Conservation (phyloP, 2,329 filamentous ascomycete genomes). For the Phialemonium atrogriseum region DNA sequence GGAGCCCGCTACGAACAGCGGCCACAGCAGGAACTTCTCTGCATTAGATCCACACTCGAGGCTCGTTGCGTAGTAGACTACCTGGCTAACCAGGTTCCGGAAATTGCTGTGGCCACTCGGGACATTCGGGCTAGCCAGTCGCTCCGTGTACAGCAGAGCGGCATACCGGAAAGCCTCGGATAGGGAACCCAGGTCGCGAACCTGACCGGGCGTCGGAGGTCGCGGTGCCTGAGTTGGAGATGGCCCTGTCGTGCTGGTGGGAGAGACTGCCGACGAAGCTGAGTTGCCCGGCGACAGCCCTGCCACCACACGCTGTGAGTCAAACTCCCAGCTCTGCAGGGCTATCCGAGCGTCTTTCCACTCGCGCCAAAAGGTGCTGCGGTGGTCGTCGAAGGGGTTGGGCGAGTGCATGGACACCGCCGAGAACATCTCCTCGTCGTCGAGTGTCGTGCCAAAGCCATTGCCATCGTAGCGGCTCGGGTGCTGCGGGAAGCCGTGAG, state of each 20-base stretch:
- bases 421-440: slow-evolving; percentile 44
- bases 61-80: slow-evolving; percentile 74
- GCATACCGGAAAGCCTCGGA: slow-evolving; percentile 88
- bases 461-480: slow-evolving; percentile 57
- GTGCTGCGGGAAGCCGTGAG: slow-evolving; percentile 22
- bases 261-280: slow-evolving; percentile 4
- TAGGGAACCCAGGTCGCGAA: slow-evolving; percentile 69
- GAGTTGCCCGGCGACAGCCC: slow-evolving; percentile 30
- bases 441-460: slow-evolving; percentile 49
- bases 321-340: slow-evolving; percentile 76
- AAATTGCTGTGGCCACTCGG: slow-evolving; percentile 70
- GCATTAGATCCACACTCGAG: slow-evolving; percentile 64
- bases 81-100: slow-evolving; percentile 73
- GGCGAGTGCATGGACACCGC: slow-evolving; percentile 32
- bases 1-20: slow-evolving; percentile 80
- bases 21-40: slow-evolving; percentile 90
- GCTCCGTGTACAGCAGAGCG: slow-evolving; percentile 81
- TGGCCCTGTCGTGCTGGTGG: slow-evolving; percentile 1
- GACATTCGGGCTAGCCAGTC: slow-evolving; percentile 68
- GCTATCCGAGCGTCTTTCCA: slow-evolving; percentile 73
- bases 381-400: slow-evolving; percentile 47
- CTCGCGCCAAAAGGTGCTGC: slow-evolving; percentile 70
- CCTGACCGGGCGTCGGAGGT: slow-evolving; percentile 48
- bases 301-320: slow-evolving; percentile 41
- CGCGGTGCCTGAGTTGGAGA: slow-evolving; percentile 6